Conservation (phyloP, 1,139 yeast genomes). For the Nakaseomyces sp. region DNA sequence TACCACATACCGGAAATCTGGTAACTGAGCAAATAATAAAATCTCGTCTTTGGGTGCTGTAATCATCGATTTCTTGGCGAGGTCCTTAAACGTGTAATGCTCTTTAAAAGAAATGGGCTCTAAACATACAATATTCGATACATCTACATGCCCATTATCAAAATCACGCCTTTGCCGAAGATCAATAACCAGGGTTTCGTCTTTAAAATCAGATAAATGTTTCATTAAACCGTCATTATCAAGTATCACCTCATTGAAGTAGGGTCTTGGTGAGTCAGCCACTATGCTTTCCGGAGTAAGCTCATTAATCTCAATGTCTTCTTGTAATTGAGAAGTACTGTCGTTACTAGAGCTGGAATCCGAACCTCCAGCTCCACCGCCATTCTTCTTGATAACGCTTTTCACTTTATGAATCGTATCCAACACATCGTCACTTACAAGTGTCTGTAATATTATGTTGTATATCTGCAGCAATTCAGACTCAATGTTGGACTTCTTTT, state of each 20-base stretch:
- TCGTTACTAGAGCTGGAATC: neutral
- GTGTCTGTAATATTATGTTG: conserved; percentile 25
- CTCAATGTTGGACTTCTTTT: conserved; percentile 14
- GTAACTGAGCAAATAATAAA: conserved; percentile 42
- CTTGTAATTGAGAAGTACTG: neutral
- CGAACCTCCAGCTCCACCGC: neutral
- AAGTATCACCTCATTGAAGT: neutral
- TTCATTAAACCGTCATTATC: conserved; percentile 8
- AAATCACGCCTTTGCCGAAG: conserved; percentile 52
- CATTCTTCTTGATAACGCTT: conserved; percentile 19
- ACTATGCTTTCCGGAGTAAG: neutral
- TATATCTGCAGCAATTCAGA: conserved; percentile 26
- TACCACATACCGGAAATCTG: conserved; percentile 51
- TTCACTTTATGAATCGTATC: conserved; percentile 16
- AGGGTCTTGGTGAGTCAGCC: neutral
- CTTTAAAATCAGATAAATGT: conserved; percentile 10
- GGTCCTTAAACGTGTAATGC: conserved; percentile 45
- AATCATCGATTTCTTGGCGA: conserved; percentile 49
- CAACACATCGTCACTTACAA: conserved; percentile 24
- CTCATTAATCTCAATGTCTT: neutral
- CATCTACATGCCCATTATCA: conserved; percentile 50
- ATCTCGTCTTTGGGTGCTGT: conserved; percentile 48
- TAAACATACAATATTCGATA: conserved; percentile 50
- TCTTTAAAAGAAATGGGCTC: conserved; percentile 53
- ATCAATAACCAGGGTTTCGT: conserved; percentile 48